Evolutionary conservation across 495 filamentous ascomycete species (phyloP).

Genomic region (Xylaria palmicola): DNA sequence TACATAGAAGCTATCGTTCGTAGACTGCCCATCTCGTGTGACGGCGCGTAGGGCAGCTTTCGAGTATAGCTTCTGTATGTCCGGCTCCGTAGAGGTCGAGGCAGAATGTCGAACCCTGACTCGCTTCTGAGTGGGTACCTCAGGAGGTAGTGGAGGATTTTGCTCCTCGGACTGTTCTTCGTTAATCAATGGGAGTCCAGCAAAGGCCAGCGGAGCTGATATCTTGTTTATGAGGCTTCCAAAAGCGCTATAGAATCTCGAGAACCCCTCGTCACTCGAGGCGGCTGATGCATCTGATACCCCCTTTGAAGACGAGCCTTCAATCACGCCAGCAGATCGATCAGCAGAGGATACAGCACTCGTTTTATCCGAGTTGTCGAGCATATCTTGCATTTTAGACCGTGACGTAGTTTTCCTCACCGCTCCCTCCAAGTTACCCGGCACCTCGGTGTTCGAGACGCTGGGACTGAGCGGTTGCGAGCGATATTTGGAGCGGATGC

Average conservation of each 20-base stretch:
- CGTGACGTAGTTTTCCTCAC: constrained; percentile 47
- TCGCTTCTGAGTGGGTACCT: constrained; percentile 36
- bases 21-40: constrained; percentile 44
- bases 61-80: constrained; percentile 75
- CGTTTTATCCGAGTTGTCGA: constrained; percentile 42
- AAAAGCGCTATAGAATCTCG: constrained; percentile 85
- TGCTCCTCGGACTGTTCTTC: constrained; percentile 45
- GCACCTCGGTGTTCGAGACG: constrained; percentile 70
- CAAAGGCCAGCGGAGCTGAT: constrained; percentile 87
- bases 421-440: constrained; percentile 65
- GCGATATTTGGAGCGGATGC: constrained; percentile 70
- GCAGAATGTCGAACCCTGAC: constrained; percentile 39
- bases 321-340: constrained; percentile 20
- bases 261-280: constrained; percentile 74
- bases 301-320: constrained; percentile 23
- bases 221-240: constrained; percentile 77
- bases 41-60: constrained; percentile 73
- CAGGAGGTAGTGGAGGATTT: constrained; percentile 25
- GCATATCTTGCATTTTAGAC: constrained; percentile 38
- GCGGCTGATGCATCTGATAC: constrained; percentile 14
- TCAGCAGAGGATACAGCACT: constrained; percentile 36
- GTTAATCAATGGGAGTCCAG: constrained; percentile 73
- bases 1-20: constrained; percentile 88
- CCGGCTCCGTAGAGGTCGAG: constrained; percentile 56
- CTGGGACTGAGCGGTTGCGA: constrained; percentile 66